A percentile compares a stretch with the other conserved stretches of the same genome.
Evolutionary conservation across 108 stramenopile genomes (phyloP).

Genomic region (Bacterosira constricta): DNA sequence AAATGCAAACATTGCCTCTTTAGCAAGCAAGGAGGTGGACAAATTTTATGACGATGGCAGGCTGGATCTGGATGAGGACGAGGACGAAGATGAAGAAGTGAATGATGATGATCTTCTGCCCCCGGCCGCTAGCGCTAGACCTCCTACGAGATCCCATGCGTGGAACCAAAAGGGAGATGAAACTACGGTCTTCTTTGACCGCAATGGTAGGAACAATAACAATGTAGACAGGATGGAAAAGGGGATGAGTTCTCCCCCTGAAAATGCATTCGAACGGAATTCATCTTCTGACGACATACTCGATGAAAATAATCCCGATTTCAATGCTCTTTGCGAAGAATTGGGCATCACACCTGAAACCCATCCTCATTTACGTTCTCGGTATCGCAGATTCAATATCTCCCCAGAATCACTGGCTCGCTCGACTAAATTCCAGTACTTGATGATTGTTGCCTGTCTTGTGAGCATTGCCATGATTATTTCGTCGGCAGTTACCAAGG

Average conservation of each 20-base stretch:
- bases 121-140: no score
- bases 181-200: neutral
- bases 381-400: neutral
- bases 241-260: neutral
- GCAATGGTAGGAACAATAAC: neutral
- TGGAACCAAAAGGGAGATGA: neutral
- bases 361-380: constrained; percentile 1
- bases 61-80: neutral
- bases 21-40: neutral
- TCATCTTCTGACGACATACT: neutral
- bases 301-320: neutral
- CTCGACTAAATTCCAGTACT: neutral
- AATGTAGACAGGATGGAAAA: no score
- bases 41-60: neutral
- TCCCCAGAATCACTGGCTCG: neutral
- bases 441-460: neutral
- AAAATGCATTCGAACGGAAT: neutral
- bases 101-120: no score
- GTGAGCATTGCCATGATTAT: neutral
- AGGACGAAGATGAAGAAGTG: neutral
- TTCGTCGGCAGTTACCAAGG: constrained; percentile 6
- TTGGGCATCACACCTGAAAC: neutral
- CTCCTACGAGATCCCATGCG: neutral
- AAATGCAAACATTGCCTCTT: neutral
- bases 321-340: constrained; percentile 2